Evolutionary conservation across 495 filamentous ascomycete species (phyloP).

Genomic region (Ramalina intermedia): DNA sequence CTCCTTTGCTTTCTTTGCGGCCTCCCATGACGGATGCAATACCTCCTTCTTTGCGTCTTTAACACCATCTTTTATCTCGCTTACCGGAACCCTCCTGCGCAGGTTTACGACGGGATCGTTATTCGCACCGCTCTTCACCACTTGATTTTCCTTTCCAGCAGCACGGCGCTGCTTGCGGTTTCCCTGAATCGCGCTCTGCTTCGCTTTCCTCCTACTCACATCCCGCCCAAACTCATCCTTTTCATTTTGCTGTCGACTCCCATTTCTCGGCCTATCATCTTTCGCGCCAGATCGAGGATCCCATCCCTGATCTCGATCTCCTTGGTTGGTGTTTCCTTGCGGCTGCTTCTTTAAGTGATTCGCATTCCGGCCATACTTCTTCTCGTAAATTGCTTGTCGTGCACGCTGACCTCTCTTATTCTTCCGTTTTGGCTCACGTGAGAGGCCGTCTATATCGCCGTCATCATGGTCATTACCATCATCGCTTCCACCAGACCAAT

Average conservation of each 20-base stretch:
- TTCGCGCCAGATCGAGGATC: conserved; percentile 30
- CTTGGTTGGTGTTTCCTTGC: conserved; percentile 2
- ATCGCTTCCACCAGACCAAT: conserved; percentile 77
- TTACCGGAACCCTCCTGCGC: conserved; percentile 8
- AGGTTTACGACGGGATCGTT: conserved; percentile 6
- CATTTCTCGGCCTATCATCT: conserved; percentile 12
- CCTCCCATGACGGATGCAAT: conserved; percentile 90
- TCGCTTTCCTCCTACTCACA: conserved; percentile 4
- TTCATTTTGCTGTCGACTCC: conserved; percentile 13
- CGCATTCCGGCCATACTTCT: conserved; percentile 67
- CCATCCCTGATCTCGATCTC: conserved; percentile 31
- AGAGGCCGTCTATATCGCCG: conserved; percentile 17
- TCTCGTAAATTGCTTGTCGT: conserved; percentile 75
- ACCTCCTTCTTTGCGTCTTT: conserved; percentile 21
- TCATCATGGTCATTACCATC: conserved; percentile 35
- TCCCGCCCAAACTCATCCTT: conserved; percentile 7
- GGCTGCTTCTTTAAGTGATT: conserved; percentile 49
- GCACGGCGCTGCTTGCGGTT: conserved; percentile 10
- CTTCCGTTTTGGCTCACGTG: conserved; percentile 35
- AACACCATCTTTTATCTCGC: conserved; percentile 41
- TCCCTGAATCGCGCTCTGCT: background rate
- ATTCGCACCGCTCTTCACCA: conserved; percentile 12
- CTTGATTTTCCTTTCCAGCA: background rate
- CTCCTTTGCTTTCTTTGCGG: conserved; percentile 75
- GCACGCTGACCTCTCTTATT: conserved; percentile 85